Evolutionary conservation across 148 eudicot species (phyloP).

Genomic region (Rhododendron ovatum): DNA sequence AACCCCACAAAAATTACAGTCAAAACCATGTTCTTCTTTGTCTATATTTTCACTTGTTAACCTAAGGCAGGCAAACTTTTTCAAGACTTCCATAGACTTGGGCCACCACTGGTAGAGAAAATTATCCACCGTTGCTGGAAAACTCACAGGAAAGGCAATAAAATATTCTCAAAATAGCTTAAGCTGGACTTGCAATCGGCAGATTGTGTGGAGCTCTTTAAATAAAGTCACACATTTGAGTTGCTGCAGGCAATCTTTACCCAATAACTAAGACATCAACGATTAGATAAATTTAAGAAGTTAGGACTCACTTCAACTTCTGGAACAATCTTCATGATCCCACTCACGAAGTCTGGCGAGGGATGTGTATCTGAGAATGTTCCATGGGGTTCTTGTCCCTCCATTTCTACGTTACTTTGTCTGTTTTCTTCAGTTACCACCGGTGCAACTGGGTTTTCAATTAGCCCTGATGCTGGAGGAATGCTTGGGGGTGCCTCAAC

Average conservation of each 20-base stretch:
- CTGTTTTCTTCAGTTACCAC: constrained; percentile 27
- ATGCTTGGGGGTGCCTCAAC: constrained; percentile 43
- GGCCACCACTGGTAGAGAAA: not conserved
- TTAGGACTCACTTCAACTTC: constrained; percentile 83
- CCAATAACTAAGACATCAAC: not conserved
- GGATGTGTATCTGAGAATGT: constrained; percentile 47
- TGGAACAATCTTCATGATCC: constrained; percentile 98
- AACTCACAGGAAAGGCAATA: constrained; percentile 3
- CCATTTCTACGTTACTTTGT: constrained; percentile 34
- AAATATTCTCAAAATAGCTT: not conserved
- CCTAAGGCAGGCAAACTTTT: not conserved
- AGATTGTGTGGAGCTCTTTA: not conserved
- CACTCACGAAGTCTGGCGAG: constrained; percentile 71
- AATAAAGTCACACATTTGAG: not conserved
- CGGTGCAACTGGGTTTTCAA: constrained; percentile 30
- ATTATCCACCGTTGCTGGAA: not conserved
- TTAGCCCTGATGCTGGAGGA: constrained; percentile 43
- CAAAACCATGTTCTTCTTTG: not conserved
- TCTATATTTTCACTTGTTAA: not conserved
- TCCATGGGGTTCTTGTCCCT: constrained; percentile 40
- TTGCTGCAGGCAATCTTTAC: not conserved
- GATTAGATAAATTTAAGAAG: constrained; percentile 2
- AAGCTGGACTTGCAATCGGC: not conserved
- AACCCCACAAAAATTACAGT: not conserved
- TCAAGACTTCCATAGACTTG: not conserved